Evolutionary conservation across 805 yeast genomes (phyloP).

Genomic region (Lipomyces starkeyi): DNA sequence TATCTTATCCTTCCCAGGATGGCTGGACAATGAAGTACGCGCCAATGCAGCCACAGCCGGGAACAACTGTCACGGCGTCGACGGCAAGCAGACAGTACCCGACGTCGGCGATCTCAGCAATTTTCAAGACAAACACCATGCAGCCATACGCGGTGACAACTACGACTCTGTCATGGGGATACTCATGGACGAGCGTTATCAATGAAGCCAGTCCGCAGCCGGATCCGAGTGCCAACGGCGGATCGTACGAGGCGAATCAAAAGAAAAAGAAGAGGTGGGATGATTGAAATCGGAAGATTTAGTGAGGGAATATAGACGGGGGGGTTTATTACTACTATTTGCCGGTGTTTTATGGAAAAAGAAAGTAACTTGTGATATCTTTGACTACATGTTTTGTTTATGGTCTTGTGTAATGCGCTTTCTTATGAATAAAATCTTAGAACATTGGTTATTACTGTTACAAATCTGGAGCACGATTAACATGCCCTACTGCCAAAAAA

Average conservation of each 20-base stretch:
- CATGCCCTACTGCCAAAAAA: not conserved
- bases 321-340: not conserved
- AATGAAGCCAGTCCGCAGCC: conserved; percentile 67
- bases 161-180: conserved; percentile 83
- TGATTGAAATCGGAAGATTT: conserved; percentile 12
- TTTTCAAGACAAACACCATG: conserved; percentile 55
- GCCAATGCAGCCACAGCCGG: conserved; percentile 94
- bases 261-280: conserved; percentile 26
- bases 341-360: not conserved
- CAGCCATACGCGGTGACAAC: conserved; percentile 65
- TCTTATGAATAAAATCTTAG: not conserved
- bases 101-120: conserved; percentile 60
- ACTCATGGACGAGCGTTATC: conserved; percentile 63
- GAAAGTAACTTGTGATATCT: not conserved
- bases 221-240: conserved; percentile 24
- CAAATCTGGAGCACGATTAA: not conserved
- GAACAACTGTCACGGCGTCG: conserved; percentile 63
- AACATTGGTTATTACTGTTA: not conserved
- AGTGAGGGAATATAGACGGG: not conserved
- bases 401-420: not conserved
- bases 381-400: not conserved
- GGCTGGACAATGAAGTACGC: conserved; percentile 76
- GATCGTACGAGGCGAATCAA: conserved; percentile 11
- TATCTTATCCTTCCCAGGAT: conserved; percentile 79
- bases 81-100: conserved; percentile 71